Evolutionary conservation across 805 yeast genomes (phyloP), one percentile per base, ranked within the genome.

Genomic region (Saturnispora zaruensis): DNA sequence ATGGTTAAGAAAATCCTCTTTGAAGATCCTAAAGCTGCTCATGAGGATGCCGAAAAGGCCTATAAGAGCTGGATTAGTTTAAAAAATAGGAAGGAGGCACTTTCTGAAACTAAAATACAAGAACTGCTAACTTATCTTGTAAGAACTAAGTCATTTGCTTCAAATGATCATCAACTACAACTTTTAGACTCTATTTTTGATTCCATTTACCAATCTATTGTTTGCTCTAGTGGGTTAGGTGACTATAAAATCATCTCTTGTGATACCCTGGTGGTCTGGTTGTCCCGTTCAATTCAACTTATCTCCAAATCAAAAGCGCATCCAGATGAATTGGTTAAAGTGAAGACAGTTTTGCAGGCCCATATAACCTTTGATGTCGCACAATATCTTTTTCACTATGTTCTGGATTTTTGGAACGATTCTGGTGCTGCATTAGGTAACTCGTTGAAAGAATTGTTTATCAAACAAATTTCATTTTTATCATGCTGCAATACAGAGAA

Each of bases 361-460:
- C 26, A 58, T 9, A 37, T 62, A 3, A 44, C 50, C 8, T 28
- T 25, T 16, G 59, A 62, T 2, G 59, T 53, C 13, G 57, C 72
- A 5, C 61, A 64, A 25, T 54, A 50, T 24, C 49, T 80, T 1
- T 77, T 78, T 57, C 69, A 69, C 23, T 84, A 76, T 61, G 73
- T 84, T 13, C 65, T 82, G 36, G 89, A 81, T 55, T 81, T 77
- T 61, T 81, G 89, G 81, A 79, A 78, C 48, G 86, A 82, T 46
- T 76, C 86, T 1, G 81, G 84, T 4, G 79, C 85, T 2, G 81
- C 95, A 0, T 63, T 86, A 25, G 79, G 83, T 5, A 86, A 84
- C 59, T 82, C 95, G 0, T 62, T 87, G 47, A 75, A 72, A 49
- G 85, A 79, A 30, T 59, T 88, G 43, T 75, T 87, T 44, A 48